These are phyloP conservation scores for Mycosphaerella arachidis DNA, from an alignment of 2,329 filamentous ascomycete species.

Conservation along the genomic window DNA sequence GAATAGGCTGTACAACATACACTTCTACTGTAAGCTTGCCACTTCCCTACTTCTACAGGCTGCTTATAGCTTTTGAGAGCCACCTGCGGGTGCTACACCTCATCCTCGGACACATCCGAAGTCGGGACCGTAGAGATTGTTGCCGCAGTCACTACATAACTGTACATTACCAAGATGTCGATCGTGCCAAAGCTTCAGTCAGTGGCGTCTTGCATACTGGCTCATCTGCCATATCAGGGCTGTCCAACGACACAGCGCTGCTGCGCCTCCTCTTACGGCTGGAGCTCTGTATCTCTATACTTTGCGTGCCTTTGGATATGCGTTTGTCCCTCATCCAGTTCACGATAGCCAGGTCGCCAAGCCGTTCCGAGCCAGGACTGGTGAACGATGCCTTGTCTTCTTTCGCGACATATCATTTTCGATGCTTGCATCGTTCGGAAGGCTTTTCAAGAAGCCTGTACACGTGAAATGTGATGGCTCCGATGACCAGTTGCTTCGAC, in stretches of 20 bases:
- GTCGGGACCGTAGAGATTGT: background rate
- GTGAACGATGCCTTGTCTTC: slow-evolving; percentile 3
- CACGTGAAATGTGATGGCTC: no score
- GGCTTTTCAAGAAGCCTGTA: no score
- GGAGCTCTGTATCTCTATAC: background rate
- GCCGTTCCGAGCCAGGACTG: background rate
- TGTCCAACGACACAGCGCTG: background rate
- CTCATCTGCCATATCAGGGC: background rate
- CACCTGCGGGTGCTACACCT: background rate
- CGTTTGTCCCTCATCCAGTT: slow-evolving; percentile 1
- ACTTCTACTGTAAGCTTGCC: no score
- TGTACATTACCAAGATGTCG: background rate
- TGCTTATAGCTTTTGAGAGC: background rate
- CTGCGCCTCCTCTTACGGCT: background rate
- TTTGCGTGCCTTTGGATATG: background rate
- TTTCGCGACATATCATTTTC: slow-evolving; percentile 4
- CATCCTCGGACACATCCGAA: background rate
- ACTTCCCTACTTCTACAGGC: background rate
- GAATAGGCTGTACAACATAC: no score
- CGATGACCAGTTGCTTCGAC: no score
- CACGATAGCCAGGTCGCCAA: slow-evolving; percentile 2
- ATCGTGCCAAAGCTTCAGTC: background rate
- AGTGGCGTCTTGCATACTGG: background rate
- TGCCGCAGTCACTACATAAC: background rate
- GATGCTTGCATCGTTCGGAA: background rate